Evolutionary conservation across 805 yeast species (phyloP).

Genomic region (Diddensiella santjacobensis): DNA sequence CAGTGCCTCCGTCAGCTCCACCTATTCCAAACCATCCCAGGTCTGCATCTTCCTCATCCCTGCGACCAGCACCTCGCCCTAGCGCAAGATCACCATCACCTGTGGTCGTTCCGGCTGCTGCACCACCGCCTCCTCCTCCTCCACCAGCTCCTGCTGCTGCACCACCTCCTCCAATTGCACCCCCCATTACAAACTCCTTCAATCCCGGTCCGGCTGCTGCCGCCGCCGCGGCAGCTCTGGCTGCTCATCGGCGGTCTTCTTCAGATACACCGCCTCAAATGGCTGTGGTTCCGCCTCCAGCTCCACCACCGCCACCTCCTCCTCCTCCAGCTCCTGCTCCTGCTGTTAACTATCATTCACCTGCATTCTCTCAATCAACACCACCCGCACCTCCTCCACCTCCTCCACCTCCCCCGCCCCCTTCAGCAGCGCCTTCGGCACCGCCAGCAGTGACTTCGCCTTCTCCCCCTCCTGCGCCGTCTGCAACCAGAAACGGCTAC

Average conservation of each 20-base stretch:
- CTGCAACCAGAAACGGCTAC: conserved; percentile 15
- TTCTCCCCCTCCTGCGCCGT: conserved; percentile 32
- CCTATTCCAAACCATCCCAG: conserved; percentile 31
- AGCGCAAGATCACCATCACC: conserved; percentile 24
- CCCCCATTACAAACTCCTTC: neutral
- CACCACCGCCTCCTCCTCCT: conserved; percentile 35
- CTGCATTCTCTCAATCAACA: conserved; percentile 24
- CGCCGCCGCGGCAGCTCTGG: conserved; percentile 12
- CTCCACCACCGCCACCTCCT: conserved; percentile 30
- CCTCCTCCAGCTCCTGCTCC: conserved; percentile 25
- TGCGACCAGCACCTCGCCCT: conserved; percentile 29
- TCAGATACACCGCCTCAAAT: neutral
- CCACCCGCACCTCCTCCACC: conserved; percentile 25
- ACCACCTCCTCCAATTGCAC: neutral
- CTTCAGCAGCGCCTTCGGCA: conserved; percentile 24
- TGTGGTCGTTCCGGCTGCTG: no score
- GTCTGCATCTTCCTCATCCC: conserved; percentile 20
- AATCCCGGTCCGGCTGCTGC: conserved; percentile 16
- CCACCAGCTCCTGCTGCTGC: conserved; percentile 7
- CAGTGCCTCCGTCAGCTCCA: conserved; percentile 23
- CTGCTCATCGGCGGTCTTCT: conserved; percentile 1
- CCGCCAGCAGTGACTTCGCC: conserved; percentile 25
- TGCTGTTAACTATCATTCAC: conserved; percentile 27
- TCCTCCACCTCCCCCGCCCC: conserved; percentile 27
- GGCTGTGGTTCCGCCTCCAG: conserved; percentile 21